A percentile compares a stretch with the other conserved stretches of the same genome.
phyloP scores from a whole-genome alignment of 176 grass and related monocot genomes.

The Triticum turgidum region DNA sequence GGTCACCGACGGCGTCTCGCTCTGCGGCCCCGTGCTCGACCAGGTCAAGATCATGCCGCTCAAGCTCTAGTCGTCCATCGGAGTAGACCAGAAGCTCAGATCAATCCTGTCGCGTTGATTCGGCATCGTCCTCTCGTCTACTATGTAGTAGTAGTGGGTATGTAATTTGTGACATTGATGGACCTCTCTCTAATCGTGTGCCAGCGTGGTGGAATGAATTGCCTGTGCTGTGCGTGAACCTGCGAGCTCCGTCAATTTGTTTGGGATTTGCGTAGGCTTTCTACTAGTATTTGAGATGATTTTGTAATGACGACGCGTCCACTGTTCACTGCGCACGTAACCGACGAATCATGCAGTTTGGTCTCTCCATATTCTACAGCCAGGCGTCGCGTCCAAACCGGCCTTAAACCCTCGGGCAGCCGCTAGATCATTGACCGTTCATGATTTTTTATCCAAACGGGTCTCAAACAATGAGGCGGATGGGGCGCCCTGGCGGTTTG shows the following conservation, averaged over 20 bases:
- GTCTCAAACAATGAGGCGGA: too few relatives aligned
- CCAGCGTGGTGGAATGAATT: neutral
- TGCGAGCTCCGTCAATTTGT: neutral
- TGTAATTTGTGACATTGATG: neutral
- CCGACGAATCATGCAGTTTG: too few relatives aligned
- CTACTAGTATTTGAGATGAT: neutral
- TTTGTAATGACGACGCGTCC: neutral
- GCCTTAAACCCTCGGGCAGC: too few relatives aligned
- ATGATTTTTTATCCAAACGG: too few relatives aligned
- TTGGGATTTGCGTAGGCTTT: neutral
- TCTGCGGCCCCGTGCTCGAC: constrained; percentile 90
- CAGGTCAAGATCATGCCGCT: constrained; percentile 74
- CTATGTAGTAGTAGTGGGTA: neutral
- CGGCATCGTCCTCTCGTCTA: constrained; percentile 5
- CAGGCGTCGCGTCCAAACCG: too few relatives aligned
- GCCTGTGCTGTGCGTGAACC: neutral
- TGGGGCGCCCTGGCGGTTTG: too few relatives aligned
- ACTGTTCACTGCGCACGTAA: neutral
- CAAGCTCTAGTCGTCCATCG: constrained; percentile 31
- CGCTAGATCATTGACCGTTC: too few relatives aligned
- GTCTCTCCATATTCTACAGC: too few relatives aligned
- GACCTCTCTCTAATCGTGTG: neutral
- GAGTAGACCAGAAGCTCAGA: neutral
- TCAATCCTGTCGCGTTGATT: neutral
- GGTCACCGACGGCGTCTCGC: constrained; percentile 49